phyloP scores from a whole-genome alignment of 371 early-diverging fungal species.

The Rhizopus arrhizus region DNA sequence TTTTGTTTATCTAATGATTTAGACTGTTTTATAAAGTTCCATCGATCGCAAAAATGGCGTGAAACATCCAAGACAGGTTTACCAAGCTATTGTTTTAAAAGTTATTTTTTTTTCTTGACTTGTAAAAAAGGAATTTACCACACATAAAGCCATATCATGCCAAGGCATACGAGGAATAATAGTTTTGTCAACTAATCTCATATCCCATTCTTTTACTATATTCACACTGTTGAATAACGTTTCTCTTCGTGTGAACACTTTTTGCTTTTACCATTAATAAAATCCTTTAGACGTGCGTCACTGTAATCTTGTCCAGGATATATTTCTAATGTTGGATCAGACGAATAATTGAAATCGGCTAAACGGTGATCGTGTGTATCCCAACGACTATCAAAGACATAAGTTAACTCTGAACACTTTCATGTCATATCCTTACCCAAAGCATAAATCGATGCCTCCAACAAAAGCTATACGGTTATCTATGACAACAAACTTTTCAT shows the following conservation, averaged over 20 bases:
- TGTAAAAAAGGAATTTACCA: constrained; percentile 40
- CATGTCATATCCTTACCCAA: constrained; percentile 48
- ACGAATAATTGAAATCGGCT: constrained; percentile 50
- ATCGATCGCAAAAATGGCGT: constrained; percentile 89
- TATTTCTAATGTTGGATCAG: constrained; percentile 36
- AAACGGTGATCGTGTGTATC: constrained; percentile 63
- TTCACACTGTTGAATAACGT: background rate
- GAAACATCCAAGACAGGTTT: constrained; percentile 82
- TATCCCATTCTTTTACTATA: constrained; percentile 61
- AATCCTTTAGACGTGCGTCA: constrained; percentile 89
- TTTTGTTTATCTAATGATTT: constrained; percentile 43
- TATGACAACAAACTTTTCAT: constrained; percentile 78
- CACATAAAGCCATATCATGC: constrained; percentile 87
- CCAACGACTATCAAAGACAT: constrained; percentile 63
- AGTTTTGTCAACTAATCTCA: constrained; percentile 64
- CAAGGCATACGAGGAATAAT: constrained; percentile 90
- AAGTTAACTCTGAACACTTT: background rate
- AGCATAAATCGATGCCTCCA: constrained; percentile 83
- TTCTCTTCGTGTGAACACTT: too few species aligned
- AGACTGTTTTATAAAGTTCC: constrained; percentile 83
- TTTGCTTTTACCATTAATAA: constrained; percentile 64
- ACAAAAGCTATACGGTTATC: constrained; percentile 78
- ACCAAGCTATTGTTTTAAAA: constrained; percentile 47
- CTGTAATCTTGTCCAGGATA: constrained; percentile 84
- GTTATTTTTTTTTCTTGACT: background rate